These are phyloP conservation scores for Immersiella caudata DNA, from an alignment of 495 filamentous ascomycete species.

Conservation along the genomic window DNA sequence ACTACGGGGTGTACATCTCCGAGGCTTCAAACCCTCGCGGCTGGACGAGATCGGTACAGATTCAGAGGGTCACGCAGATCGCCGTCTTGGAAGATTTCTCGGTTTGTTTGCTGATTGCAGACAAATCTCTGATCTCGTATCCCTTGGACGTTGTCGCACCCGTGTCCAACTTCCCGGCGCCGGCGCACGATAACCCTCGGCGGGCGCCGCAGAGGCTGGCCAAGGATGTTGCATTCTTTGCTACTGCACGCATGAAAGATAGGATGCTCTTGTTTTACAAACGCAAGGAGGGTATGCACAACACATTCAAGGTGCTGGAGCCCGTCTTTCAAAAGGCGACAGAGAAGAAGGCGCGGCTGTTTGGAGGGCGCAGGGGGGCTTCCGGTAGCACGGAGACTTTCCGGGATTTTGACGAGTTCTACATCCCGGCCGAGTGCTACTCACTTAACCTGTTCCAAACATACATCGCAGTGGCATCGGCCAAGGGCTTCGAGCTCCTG, in stretches of 20 bases:
- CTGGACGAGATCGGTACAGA: constrained; percentile 81
- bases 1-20: constrained; percentile 88
- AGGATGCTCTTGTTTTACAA: constrained; percentile 94
- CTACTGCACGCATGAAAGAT: constrained; percentile 95
- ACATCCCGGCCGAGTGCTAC: constrained; percentile 95
- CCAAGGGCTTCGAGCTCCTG: constrained; percentile 92
- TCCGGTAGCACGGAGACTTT: constrained; percentile 89
- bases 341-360: constrained; percentile 73
- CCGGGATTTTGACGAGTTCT: constrained; percentile 98
- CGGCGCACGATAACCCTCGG: constrained; percentile 64
- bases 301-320: constrained; percentile 95
- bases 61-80: constrained; percentile 82
- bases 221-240: constrained; percentile 94
- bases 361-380: constrained; percentile 51
- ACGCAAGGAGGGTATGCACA: constrained; percentile 86
- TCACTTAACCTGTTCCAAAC: constrained; percentile 94
- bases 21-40: constrained; percentile 83
- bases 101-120: constrained; percentile 84
- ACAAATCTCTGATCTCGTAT: constrained; percentile 90
- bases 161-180: constrained; percentile 61
- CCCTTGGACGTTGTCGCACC: constrained; percentile 90
- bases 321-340: constrained; percentile 88
- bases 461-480: constrained; percentile 86
- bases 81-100: constrained; percentile 95
- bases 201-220: constrained; percentile 90